Conservation (phyloP, 202 grass and related monocot genomes). For the Brachypodium distachyon region DNA sequence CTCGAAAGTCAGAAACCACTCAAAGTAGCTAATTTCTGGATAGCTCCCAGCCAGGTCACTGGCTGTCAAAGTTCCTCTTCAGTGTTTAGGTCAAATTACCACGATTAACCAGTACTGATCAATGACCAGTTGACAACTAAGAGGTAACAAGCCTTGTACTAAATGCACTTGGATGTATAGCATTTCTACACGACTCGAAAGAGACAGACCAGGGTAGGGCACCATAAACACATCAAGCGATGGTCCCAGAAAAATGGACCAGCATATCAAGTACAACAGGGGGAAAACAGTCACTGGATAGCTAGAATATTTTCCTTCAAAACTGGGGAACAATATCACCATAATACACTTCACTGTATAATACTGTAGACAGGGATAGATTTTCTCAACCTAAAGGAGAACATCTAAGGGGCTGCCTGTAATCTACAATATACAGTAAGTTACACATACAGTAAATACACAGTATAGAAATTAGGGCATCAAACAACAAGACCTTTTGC, state of each 20-base stretch:
- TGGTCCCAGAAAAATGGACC: not conserved
- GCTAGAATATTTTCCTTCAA: not conserved
- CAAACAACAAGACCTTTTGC: not conserved
- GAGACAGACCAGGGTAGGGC: not conserved
- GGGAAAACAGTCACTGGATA: not conserved
- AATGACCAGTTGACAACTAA: not conserved
- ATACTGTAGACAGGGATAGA: not conserved
- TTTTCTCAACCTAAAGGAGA: not conserved
- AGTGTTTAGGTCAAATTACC: conserved; percentile 4
- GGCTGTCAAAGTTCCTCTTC: conserved; percentile 6
- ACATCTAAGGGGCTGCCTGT: not conserved
- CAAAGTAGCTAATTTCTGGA: not conserved
- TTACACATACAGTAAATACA: too few species aligned
- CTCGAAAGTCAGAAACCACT: not conserved
- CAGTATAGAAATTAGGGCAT: not conserved
- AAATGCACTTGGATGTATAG: not conserved
- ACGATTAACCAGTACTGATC: not conserved
- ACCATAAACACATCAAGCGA: not conserved
- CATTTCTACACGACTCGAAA: conserved; percentile 1
- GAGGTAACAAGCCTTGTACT: not conserved
- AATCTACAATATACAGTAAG: not conserved
- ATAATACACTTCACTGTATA: not conserved
- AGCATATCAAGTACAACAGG: not conserved
- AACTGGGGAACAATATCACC: not conserved
- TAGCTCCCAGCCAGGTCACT: not conserved